Percentiles rank a stretch among this genome's conserved stretches.
Evolutionary conservation across 73 alveolate species (phyloP).

Genomic region (Stentor roeselii): DNA sequence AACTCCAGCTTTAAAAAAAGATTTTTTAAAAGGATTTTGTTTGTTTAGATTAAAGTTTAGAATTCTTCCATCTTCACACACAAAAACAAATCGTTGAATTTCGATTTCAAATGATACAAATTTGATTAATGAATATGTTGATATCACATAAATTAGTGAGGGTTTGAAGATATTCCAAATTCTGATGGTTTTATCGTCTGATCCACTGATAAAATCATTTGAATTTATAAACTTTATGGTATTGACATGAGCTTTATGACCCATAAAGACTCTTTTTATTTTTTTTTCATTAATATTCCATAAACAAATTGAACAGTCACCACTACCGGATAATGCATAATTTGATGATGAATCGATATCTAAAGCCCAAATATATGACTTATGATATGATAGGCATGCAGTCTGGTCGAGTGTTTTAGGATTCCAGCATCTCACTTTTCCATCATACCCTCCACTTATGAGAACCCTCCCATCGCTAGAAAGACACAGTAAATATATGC

Average conservation of each 20-base stretch:
- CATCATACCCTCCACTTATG: background rate
- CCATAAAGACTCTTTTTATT: too few relatives aligned
- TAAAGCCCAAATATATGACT: too few relatives aligned
- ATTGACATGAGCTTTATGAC: background rate
- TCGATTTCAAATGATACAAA: too few relatives aligned
- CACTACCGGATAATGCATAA: background rate
- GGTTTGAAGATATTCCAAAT: background rate
- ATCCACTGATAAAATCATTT: background rate
- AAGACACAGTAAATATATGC: too few relatives aligned
- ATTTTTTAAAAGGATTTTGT: too few relatives aligned
- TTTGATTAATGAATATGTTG: too few relatives aligned
- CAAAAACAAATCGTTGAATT: too few relatives aligned
- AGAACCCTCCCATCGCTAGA: too few relatives aligned
- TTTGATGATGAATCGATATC: background rate
- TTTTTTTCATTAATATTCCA: background rate
- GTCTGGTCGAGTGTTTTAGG: background rate
- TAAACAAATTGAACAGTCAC: background rate
- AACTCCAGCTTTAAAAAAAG: too few relatives aligned
- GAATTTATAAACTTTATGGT: background rate
- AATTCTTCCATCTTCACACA: too few relatives aligned
- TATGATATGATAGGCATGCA: background rate
- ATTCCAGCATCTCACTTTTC: background rate
- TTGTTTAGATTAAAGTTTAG: too few relatives aligned
- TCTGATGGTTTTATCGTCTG: background rate
- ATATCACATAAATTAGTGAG: background rate